Conservation (phyloP, 768 basidiomycete species). For the Boletus rubropictus region DNA sequence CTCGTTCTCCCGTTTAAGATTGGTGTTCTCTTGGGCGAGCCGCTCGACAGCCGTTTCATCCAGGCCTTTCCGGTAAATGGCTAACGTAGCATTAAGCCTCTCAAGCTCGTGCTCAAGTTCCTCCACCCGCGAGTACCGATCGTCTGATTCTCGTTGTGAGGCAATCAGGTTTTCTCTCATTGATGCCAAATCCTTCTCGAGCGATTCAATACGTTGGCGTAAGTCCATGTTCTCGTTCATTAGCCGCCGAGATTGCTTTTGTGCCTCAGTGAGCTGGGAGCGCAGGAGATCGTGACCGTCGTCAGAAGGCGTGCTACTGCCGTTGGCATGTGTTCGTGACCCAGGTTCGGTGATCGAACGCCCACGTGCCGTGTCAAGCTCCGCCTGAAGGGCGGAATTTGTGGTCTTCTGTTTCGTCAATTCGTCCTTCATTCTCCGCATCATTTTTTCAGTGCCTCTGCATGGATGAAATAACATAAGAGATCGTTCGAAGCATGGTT, state of each 20-base stretch:
- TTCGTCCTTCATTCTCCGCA: slow-evolving; percentile 94
- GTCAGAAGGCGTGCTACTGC: slow-evolving; percentile 75
- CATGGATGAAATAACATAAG: slow-evolving; percentile 14
- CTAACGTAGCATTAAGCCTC: slow-evolving; percentile 64
- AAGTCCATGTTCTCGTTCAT: slow-evolving; percentile 73
- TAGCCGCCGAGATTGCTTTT: slow-evolving; percentile 69
- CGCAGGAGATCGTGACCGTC: slow-evolving; percentile 63
- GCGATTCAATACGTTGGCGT: slow-evolving; percentile 59
- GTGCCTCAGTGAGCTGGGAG: slow-evolving; percentile 67
- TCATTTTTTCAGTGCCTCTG: slow-evolving; percentile 97
- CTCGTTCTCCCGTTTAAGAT: slow-evolving; percentile 78
- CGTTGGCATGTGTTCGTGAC: slow-evolving; percentile 55
- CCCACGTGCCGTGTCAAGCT: slow-evolving; percentile 68
- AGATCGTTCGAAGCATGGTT: slow-evolving; percentile 8
- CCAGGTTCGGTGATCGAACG: slow-evolving; percentile 50
- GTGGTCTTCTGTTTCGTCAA: slow-evolving; percentile 82
- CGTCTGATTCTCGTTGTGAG: slow-evolving; percentile 75
- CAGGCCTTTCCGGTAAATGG: slow-evolving; percentile 68
- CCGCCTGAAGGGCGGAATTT: slow-evolving; percentile 76
- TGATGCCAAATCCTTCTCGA: slow-evolving; percentile 70
- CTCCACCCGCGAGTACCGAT: slow-evolving; percentile 67
- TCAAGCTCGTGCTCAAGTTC: slow-evolving; percentile 80
- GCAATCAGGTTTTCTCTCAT: slow-evolving; percentile 64
- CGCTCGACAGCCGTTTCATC: slow-evolving; percentile 77
- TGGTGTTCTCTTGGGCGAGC: slow-evolving; percentile 75